These are phyloP conservation scores for Corchorus capsularis DNA, from an alignment of 345 rosid genomes.

Conservation along the genomic window DNA sequence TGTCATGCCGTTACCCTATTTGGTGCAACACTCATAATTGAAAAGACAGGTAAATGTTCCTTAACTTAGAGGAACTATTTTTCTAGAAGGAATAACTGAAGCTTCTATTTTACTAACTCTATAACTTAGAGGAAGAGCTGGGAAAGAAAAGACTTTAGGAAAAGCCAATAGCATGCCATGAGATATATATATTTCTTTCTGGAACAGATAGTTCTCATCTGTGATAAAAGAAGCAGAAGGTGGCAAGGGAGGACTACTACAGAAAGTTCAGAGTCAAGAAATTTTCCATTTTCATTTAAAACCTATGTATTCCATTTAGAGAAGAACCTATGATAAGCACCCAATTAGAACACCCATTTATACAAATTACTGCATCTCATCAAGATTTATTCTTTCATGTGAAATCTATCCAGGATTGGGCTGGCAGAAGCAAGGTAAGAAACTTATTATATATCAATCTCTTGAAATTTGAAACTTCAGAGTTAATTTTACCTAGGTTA, in stretches of 20 bases:
- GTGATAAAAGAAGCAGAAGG: neutral
- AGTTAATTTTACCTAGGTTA: neutral
- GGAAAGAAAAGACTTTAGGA: too few species aligned
- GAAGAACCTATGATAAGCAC: neutral
- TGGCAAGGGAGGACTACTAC: neutral
- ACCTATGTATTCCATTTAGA: neutral
- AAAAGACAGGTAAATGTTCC: neutral
- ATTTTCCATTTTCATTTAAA: neutral
- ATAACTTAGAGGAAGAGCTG: neutral
- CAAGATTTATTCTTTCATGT: neutral
- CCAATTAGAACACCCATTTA: neutral
- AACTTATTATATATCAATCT: neutral
- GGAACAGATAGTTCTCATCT: neutral
- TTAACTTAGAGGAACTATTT: neutral
- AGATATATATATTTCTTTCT: neutral
- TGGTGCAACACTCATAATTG: neutral
- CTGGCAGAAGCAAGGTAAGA: neutral
- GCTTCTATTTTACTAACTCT: neutral
- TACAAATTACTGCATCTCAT: neutral
- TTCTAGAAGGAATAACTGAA: neutral
- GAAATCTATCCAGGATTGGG: neutral
- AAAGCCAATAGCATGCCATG: neutral
- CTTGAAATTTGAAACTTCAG: neutral
- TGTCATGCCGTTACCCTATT: neutral
- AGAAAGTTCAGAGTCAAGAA: neutral